Evolutionary conservation across 208 protist genomes (phyloP), one percentile per base, ranked within the genome.

Genomic region (Leishmania arabica): DNA sequence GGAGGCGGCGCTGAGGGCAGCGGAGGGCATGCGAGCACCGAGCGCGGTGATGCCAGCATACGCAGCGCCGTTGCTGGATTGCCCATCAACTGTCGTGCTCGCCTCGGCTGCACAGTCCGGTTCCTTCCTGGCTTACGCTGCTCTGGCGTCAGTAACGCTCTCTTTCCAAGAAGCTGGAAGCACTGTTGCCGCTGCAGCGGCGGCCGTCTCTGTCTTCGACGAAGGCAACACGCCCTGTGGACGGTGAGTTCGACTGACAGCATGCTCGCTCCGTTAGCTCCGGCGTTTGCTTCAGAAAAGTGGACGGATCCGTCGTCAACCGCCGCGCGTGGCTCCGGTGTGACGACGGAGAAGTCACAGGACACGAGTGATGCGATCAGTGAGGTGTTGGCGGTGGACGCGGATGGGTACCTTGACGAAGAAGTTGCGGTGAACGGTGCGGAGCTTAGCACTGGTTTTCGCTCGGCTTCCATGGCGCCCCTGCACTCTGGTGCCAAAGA

Each of bases 1-100:
- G 5, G 78, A 85, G 49, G n/a, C 77, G 37, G 84, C 88, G 15
- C 31, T 79, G 27, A 72, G 56, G 47, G 86, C 84, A 21, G 84
- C 82, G 5, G 75, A 56, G 40, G 75, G 58, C 21, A 56, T 56
- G 64, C 79, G 72, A 42, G 71, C 74, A 60, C 40, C 72, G 24
- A 66, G 21, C 15, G 37, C 27, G 65, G 65, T 42, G 5, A 45
- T 69, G 15, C 81, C 78, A 34, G 17, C 66, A 17, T 73, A 77
- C 56, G 27, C 68, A 19, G 45, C 64, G n/a, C 34, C 73, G 19
- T 19, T 71, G 74, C 65, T 53, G 80, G 72, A 74, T 49, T 75
- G 72, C 13, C 79, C 79, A 15, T 34, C 60, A n/a, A 27, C 34
- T 51, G 60, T 1, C 51, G 64, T 58, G 65, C 21, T 42, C 31